Base-by-base conservation (phyloP, 108 stramenopile species). In the Mediolabrus comicus region DNA sequence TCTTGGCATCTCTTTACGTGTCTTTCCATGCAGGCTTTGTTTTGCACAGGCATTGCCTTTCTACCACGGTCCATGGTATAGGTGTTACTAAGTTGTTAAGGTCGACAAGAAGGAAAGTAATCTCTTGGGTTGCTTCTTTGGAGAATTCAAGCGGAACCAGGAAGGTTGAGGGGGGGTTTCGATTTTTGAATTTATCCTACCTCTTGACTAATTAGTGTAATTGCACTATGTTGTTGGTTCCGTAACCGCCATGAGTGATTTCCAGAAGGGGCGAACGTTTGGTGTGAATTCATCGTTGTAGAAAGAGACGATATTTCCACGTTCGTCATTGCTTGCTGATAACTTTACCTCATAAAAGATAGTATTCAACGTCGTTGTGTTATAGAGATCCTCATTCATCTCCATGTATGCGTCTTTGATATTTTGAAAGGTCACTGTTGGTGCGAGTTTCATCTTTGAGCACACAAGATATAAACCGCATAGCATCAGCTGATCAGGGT, bases 41-140 rank as follows among this genome's bases (percentile, higher is more conserved):
- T 91, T 63, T 84, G 86, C 29, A 89, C 86, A 1, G 90, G 90
- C 83, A 91, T 87, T 55, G 90, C 88, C 39, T 89, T 83, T 34
- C 90, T 62, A 34, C 85, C 90, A 14, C 90, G 83, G 62, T 91
- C 88, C 90, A 90, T 90, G n/a, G n/a, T n/a, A 27, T 80, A 51
- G 59, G 4, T 34, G 36, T n/a, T 54, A 11, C 26, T 11, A 27
- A 17, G 32, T 17, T 38, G 38, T 84, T 3, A 69, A 69, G n/a
- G 16, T 67, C 12, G 65, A 85, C 4, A 73, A 63, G 52, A 62
- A 74, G 28, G 86, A 87, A 59, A 79, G 69, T 53, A 76, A 67
- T 38, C 62, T 80, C 14, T 35, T 73, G 51, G 77, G 67, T 24
- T 53, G 27, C 22, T 62, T 71, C 53, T 53, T 71, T 12, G 39